Evolutionary conservation across 2,329 filamentous ascomycete species (phyloP), one percentile per base, ranked within the genome.

Genomic region (Xylaria multiplex): DNA sequence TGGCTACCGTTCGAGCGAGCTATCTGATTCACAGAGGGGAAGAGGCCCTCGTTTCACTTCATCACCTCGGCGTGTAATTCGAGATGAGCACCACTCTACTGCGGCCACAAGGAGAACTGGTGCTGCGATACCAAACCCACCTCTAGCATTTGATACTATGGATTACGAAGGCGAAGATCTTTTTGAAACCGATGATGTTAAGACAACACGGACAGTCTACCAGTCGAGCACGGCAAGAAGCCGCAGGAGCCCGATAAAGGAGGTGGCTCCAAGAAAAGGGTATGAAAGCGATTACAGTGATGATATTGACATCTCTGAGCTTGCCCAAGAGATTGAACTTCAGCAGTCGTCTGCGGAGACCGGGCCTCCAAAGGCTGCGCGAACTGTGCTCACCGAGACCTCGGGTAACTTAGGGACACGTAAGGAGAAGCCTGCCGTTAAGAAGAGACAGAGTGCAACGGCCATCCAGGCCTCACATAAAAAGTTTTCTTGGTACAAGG

Each of bases 401-500:
- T 85, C 85, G 4, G 85, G 83, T 6, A 87, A 86, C 62, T 72
- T 74, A 6, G 70, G 65, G 11, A 70, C 71, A 8, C 73, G 78
- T 5, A 81, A 79, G 54, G 69, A 77, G 8, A 79, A 75, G 53
- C 59, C 71, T 3, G 27, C 69, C 3, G 69, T 74, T 2, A 82
- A 79, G 71, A 81, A 73, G 66, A 65, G 72, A 64, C 68, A 71
- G 8, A 73, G 73, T 16, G 67, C 73, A 11, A 68, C 73, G 2
- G 79, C 78, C 59, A 67, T 77, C 0, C 74, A 75, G 0, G 79
- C 87, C 27, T 82, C 84, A 1, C 77, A 86, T 72, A 90, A 92
- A 85, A 84, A 85, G 55, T 85, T 90, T 73, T 83, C 89, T 4
- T 99, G 96, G 96, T 97, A 94, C 16, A 84, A 86, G 49, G 94